phyloP scores from a whole-genome alignment of 2,329 filamentous ascomycete species.

The Fusarium poae region DNA sequence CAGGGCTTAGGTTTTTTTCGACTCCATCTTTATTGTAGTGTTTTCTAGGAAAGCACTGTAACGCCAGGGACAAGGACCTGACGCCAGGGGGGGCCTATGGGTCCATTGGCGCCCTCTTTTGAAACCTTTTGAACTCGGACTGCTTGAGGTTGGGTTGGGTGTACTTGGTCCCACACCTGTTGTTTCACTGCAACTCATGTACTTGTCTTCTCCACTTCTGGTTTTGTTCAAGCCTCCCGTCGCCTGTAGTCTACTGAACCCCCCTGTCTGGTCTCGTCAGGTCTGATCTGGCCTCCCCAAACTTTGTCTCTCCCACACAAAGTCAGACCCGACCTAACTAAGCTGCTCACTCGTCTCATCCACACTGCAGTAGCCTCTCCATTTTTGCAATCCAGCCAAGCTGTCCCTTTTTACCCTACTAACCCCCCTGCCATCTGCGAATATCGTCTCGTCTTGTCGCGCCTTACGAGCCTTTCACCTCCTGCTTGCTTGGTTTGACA shows the following conservation, averaged over 20 bases:
- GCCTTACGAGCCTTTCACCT: constrained; percentile 38
- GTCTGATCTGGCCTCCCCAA: constrained; percentile 44
- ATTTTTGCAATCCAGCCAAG: constrained; percentile 47
- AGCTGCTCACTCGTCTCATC: constrained; percentile 29
- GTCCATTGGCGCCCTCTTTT: constrained; percentile 41
- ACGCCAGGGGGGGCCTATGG: constrained; percentile 37
- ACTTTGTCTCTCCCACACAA: constrained; percentile 39
- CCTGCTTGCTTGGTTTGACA: constrained; percentile 28
- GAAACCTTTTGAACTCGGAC: constrained; percentile 38
- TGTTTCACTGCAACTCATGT: constrained; percentile 15
- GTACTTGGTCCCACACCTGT: constrained; percentile 14
- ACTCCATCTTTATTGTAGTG: constrained; percentile 21
- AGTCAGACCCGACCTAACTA: constrained; percentile 18
- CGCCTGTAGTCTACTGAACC: constrained; percentile 23
- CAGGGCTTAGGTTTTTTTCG: constrained; percentile 17
- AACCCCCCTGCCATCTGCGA: constrained; percentile 34
- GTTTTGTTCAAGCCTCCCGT: constrained; percentile 40
- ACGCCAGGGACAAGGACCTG: constrained; percentile 36
- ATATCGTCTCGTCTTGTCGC: constrained; percentile 29
- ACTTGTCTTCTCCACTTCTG: constrained; percentile 31
- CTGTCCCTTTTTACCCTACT: constrained; percentile 44
- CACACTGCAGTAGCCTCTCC: constrained; percentile 38
- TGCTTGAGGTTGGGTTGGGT: constrained; percentile 10
- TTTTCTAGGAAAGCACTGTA: constrained; percentile 17
- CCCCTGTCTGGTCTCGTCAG: constrained; percentile 35